phyloP scores from a whole-genome alignment of 768 basidiomycete species.

The Suillus spraguei region DNA sequence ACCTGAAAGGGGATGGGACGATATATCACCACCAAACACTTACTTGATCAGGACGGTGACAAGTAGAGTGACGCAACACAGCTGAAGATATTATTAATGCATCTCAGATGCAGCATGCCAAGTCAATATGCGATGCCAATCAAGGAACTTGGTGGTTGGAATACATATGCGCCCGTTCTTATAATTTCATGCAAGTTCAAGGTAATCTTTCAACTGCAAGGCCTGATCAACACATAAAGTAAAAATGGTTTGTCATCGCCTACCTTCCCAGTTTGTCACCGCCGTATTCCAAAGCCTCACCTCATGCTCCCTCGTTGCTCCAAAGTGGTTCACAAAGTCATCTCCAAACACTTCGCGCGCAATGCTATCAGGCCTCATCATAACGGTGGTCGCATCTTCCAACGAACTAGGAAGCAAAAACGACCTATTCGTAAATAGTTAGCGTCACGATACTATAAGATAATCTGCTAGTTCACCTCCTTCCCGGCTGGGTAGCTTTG shows the following conservation, averaged over 20 bases:
- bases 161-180: neutral
- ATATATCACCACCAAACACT: neutral
- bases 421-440: slow-evolving; percentile 44
- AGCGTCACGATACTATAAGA: slow-evolving; percentile 6
- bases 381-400: slow-evolving; percentile 75
- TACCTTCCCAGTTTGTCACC: slow-evolving; percentile 94
- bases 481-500: slow-evolving; percentile 47
- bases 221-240: slow-evolving; percentile 12
- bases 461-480: slow-evolving; percentile 48
- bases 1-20: neutral
- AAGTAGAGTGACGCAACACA: neutral
- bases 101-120: neutral
- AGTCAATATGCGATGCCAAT: neutral
- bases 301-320: slow-evolving; percentile 93
- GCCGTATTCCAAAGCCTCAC: slow-evolving; percentile 85
- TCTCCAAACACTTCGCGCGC: slow-evolving; percentile 89
- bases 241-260: slow-evolving; percentile 23
- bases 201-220: slow-evolving; percentile 77
- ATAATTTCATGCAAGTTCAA: slow-evolving; percentile 66
- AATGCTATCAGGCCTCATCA: slow-evolving; percentile 77
- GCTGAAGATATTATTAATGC: neutral
- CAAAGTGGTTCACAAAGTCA: slow-evolving; percentile 92
- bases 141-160: neutral
- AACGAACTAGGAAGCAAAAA: slow-evolving; percentile 80
- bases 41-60: neutral